Evolutionary conservation across 257 asterid species (phyloP).

Genomic region (Nyctanthes arbortristis): DNA sequence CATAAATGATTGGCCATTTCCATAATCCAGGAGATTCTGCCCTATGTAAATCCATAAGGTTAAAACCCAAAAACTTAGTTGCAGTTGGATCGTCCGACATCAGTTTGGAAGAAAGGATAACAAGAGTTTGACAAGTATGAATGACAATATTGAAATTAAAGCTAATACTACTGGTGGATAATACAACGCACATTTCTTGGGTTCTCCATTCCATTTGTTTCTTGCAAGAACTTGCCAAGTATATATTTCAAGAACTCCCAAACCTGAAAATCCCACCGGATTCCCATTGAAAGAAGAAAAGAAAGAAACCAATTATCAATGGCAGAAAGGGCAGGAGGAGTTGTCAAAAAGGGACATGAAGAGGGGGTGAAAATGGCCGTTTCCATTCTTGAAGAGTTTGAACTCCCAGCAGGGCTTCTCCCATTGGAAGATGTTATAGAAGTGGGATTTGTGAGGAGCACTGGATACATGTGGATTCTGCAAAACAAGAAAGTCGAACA

Average conservation of each 20-base stretch:
- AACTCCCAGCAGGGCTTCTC: slow-evolving; percentile 70
- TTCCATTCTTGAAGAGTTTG: slow-evolving; percentile 66
- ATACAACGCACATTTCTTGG: slow-evolving; percentile 41
- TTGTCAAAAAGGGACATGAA: slow-evolving; percentile 49
- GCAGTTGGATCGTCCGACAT: slow-evolving; percentile 1
- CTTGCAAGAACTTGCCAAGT: not conserved
- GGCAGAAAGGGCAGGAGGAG: slow-evolving; percentile 77
- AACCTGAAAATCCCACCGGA: slow-evolving; percentile 10
- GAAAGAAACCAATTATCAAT: slow-evolving; percentile 26
- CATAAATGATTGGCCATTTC: not conserved
- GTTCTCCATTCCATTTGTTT: slow-evolving; percentile 35
- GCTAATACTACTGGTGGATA: slow-evolving; percentile 24
- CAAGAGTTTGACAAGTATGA: not conserved
- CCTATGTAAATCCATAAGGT: slow-evolving; percentile 17
- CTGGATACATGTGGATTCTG: slow-evolving; percentile 72
- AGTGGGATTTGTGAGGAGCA: slow-evolving; percentile 62
- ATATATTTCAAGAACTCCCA: slow-evolving; percentile 28
- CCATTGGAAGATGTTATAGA: slow-evolving; percentile 65
- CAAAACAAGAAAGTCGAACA: slow-evolving; percentile 70
- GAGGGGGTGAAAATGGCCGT: slow-evolving; percentile 54
- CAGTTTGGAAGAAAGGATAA: not conserved
- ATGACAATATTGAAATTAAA: slow-evolving; percentile 12
- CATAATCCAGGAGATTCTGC: not conserved
- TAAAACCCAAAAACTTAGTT: slow-evolving; percentile 18
- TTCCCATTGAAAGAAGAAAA: not conserved